phyloP scores from a whole-genome alignment of 805 yeast genomes.

The Hanseniaspora lindneri region DNA sequence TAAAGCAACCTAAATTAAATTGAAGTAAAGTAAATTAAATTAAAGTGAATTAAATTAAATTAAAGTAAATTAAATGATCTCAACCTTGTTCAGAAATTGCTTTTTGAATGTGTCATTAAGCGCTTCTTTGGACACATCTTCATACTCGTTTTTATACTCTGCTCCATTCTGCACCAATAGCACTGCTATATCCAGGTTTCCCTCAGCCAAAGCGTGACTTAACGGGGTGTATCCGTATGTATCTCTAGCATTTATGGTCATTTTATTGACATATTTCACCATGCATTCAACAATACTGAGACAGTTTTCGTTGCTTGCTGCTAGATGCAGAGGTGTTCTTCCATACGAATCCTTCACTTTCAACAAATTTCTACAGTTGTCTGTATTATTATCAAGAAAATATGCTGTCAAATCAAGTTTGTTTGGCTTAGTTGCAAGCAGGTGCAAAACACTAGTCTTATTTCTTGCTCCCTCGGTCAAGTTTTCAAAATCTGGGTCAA shows the following conservation, averaged over 20 bases:
- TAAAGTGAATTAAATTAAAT: too few relatives aligned
- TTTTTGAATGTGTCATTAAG: constrained; percentile 40
- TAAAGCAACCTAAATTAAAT: too few relatives aligned
- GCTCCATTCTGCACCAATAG: constrained; percentile 55
- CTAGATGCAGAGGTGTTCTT: constrained; percentile 65
- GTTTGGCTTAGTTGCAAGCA: constrained; percentile 48
- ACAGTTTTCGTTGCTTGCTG: constrained; percentile 61
- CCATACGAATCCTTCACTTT: constrained; percentile 56
- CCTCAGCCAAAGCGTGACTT: constrained; percentile 86
- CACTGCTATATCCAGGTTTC: constrained; percentile 65
- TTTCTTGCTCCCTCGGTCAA: constrained; percentile 35
- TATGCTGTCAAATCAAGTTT: neutral
- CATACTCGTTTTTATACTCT: constrained; percentile 42
- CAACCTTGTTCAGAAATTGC: constrained; percentile 17
- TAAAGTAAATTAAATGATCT: too few relatives aligned
- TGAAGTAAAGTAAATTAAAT: too few relatives aligned
- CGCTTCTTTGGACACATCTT: constrained; percentile 43
- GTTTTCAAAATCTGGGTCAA: constrained; percentile 45
- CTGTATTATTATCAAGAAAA: neutral
- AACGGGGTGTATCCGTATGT: constrained; percentile 70
- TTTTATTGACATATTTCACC: constrained; percentile 33
- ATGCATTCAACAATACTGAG: constrained; percentile 44
- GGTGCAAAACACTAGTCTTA: constrained; percentile 65
- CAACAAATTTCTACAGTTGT: constrained; percentile 23
- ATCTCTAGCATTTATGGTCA: constrained; percentile 61